phyloP scores from a whole-genome alignment of 129 eudicot species.

The Escallonia herrerae region DNA sequence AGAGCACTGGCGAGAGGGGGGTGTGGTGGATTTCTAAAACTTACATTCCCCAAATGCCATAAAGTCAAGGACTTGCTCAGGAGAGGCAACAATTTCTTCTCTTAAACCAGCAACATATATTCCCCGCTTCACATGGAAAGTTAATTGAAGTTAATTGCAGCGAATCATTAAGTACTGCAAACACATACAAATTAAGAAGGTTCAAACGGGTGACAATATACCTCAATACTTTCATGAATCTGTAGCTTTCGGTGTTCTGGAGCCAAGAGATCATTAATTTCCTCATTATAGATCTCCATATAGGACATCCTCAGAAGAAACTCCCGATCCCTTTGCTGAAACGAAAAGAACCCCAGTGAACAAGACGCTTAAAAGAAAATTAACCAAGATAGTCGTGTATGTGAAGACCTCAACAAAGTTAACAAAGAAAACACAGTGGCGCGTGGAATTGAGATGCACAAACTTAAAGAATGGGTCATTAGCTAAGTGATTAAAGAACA shows the following conservation, averaged over 20 bases:
- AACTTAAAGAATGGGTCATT: no score
- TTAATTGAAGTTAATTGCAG: neutral
- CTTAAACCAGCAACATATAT: slow-evolving; percentile 92
- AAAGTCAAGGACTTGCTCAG: slow-evolving; percentile 80
- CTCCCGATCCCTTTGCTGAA: slow-evolving; percentile 72
- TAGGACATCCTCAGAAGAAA: slow-evolving; percentile 94
- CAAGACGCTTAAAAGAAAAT: neutral
- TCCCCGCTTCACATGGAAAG: slow-evolving; percentile 55
- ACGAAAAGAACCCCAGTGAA: neutral
- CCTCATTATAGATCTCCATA: slow-evolving; percentile 98
- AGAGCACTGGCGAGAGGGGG: neutral
- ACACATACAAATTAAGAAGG: neutral
- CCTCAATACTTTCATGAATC: slow-evolving; percentile 92
- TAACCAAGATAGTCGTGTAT: neutral
- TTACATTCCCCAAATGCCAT: slow-evolving; percentile 96
- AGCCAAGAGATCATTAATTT: slow-evolving; percentile 84
- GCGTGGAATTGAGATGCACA: no score
- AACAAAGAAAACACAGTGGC: neutral
- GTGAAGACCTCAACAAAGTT: neutral
- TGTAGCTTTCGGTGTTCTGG: slow-evolving; percentile 91
- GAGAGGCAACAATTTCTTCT: slow-evolving; percentile 92
- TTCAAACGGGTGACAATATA: slow-evolving; percentile 17
- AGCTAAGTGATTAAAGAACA: no score
- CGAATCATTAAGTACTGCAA: neutral
- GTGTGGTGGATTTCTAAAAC: slow-evolving; percentile 2